Evolutionary conservation across 176 grass and related monocot genomes (phyloP).

Genomic region (Pontederia paniculata): DNA sequence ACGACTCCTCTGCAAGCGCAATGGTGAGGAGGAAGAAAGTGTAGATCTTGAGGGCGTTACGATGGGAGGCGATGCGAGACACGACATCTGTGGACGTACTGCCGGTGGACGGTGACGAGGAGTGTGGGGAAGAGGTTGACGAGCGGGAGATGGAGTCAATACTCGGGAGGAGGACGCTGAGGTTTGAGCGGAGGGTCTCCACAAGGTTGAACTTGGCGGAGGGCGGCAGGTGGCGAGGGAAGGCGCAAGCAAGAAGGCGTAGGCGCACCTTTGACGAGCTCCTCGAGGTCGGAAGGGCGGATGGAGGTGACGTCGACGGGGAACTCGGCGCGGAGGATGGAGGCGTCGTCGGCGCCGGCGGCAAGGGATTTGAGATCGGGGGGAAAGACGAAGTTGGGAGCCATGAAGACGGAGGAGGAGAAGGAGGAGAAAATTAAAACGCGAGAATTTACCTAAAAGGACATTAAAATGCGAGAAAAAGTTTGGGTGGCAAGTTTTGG

Average conservation of each 20-base stretch:
- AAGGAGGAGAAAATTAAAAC: conserved; percentile 4
- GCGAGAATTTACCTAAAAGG: not conserved
- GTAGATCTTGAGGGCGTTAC: conserved; percentile 87
- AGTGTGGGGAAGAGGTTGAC: conserved; percentile 30
- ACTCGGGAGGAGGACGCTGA: conserved; percentile 85
- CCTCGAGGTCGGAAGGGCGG: conserved; percentile 71
- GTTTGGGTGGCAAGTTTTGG: too few relatives aligned
- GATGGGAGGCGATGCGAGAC: conserved; percentile 57
- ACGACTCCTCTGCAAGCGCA: conserved; percentile 36
- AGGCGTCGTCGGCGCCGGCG: conserved; percentile 28
- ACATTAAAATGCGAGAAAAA: too few relatives aligned
- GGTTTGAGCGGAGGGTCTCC: conserved; percentile 86
- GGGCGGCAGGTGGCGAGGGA: conserved; percentile 40
- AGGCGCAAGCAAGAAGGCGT: conserved; percentile 41
- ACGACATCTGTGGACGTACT: conserved; percentile 5
- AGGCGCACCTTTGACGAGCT: conserved; percentile 83
- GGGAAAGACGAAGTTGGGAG: conserved; percentile 69
- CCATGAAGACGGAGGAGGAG: conserved; percentile 30
- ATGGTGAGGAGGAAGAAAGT: conserved; percentile 81
- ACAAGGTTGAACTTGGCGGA: conserved; percentile 77
- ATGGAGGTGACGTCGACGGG: conserved; percentile 40
- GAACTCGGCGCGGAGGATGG: conserved; percentile 38
- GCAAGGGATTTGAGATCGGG: conserved; percentile 61
- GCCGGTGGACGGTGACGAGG: conserved; percentile 11
- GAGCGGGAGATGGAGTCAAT: conserved; percentile 68